These are phyloP conservation scores for Cladobotryum protrusum DNA, from an alignment of 2,329 filamentous ascomycete genomes.

Conservation along the genomic window DNA sequence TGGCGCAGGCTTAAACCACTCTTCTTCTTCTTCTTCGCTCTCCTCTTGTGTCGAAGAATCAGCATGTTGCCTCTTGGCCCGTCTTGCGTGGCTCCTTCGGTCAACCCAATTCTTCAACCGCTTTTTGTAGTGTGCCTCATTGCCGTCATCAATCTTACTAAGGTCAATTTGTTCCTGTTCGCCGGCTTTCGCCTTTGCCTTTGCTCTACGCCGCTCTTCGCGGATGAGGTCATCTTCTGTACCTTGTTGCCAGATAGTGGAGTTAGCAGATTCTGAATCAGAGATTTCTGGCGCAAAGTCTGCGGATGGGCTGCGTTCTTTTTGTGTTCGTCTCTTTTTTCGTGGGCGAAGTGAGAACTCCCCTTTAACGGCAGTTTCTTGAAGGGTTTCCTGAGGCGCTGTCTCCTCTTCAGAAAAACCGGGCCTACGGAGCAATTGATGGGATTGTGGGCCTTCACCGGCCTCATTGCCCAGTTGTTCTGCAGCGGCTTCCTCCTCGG, in stretches of 20 bases:
- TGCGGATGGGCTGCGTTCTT: constrained; percentile 35
- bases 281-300: constrained; percentile 38
- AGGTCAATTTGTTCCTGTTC: constrained; percentile 42
- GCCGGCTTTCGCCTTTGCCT: constrained; percentile 29
- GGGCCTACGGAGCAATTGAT: constrained; percentile 66
- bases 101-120: constrained; percentile 71
- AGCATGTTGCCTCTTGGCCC: constrained; percentile 33
- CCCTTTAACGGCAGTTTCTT: constrained; percentile 30
- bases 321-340: constrained; percentile 45
- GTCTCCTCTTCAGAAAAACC: constrained; percentile 51
- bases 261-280: constrained; percentile 28
- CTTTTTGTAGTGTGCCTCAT: constrained; percentile 71
- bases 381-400: neutral
- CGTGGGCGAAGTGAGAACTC: constrained; percentile 55
- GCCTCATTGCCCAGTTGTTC: constrained; percentile 34
- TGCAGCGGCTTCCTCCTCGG: constrained; percentile 61
- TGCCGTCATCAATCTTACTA: constrained; percentile 74
- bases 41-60: constrained; percentile 32
- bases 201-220: constrained; percentile 36
- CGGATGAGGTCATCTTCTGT: constrained; percentile 34
- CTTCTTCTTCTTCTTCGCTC: constrained; percentile 41
- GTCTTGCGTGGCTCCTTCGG: constrained; percentile 36
- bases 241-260: constrained; percentile 32
- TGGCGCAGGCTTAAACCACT: constrained; percentile 86
- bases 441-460: constrained; percentile 51